phyloP scores from a whole-genome alignment of 164 flowering plant species.

The Chloranthus sessilifolius region DNA sequence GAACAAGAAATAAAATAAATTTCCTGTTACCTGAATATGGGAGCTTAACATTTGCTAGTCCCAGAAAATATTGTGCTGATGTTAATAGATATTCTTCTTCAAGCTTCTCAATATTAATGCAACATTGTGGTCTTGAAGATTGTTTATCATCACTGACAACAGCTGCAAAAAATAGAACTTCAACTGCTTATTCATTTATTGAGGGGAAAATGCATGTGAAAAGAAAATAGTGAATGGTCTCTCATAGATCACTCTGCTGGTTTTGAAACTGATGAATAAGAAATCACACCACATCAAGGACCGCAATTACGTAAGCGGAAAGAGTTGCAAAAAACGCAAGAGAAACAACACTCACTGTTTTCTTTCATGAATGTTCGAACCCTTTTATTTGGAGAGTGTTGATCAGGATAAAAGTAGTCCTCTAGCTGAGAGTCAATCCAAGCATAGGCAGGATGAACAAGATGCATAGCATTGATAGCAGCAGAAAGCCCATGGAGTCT shows the following conservation, averaged over 20 bases:
- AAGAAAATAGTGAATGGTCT: no score
- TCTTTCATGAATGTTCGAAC: conserved; percentile 39
- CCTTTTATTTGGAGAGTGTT: conserved; percentile 60
- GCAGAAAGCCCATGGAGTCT: conserved; percentile 78
- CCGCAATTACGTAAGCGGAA: no score
- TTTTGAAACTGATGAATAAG: no score
- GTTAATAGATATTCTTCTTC: conserved; percentile 74
- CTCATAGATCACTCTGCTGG: no score
- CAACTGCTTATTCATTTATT: no score
- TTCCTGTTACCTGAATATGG: conserved; percentile 58
- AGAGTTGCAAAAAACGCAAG: no score
- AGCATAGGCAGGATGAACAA: conserved; percentile 78
- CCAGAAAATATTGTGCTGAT: conserved; percentile 75
- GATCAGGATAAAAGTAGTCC: conserved; percentile 25
- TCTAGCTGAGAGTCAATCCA: conserved; percentile 70
- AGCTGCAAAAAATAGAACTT: conserved; percentile 25
- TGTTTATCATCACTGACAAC: conserved; percentile 30
- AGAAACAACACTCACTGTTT: conserved; percentile 40
- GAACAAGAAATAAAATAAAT: no score
- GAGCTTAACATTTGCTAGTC: conserved; percentile 51
- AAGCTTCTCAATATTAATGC: conserved; percentile 57
- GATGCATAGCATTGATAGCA: conserved; percentile 81
- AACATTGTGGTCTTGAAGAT: conserved; percentile 27
- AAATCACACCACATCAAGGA: no score
- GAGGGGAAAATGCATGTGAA: no score